Conservation (phyloP, 805 yeast genomes). For the Sugiyamaella boreocaroliniensis region DNA sequence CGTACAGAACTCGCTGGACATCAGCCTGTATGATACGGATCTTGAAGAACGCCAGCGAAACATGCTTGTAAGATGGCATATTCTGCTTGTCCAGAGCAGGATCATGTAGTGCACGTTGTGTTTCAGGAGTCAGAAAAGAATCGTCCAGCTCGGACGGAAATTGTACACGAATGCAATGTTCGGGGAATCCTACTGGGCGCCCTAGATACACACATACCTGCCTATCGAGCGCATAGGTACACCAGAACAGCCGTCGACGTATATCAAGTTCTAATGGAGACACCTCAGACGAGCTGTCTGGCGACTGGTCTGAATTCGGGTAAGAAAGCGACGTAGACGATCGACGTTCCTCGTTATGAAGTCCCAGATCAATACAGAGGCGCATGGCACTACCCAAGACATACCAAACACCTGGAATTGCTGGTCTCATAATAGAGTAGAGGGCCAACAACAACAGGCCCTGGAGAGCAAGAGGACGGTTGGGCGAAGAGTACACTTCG, state of each 20-base stretch:
- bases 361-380: slow-evolving; percentile 74
- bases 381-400: slow-evolving; percentile 74
- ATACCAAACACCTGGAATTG: slow-evolving; percentile 91
- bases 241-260: slow-evolving; percentile 79
- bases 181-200: slow-evolving; percentile 84
- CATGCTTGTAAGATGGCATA: slow-evolving; percentile 57
- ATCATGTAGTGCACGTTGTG: slow-evolving; percentile 5
- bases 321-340: neutral
- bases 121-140: slow-evolving; percentile 43
- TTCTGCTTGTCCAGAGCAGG: slow-evolving; percentile 1
- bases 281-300: slow-evolving; percentile 8
- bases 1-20: slow-evolving; percentile 65
- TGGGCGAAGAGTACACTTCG: slow-evolving; percentile 48
- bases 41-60: slow-evolving; percentile 60
- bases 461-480: slow-evolving; percentile 65
- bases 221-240: slow-evolving; percentile 77
- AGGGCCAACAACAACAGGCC: slow-evolving; percentile 61
- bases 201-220: slow-evolving; percentile 83
- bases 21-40: slow-evolving; percentile 73
- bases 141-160: slow-evolving; percentile 76
- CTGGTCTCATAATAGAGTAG: slow-evolving; percentile 81
- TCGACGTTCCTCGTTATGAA: slow-evolving; percentile 55
- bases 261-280: slow-evolving; percentile 59
- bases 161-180: slow-evolving; percentile 62
- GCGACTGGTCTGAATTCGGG: neutral